These are phyloP conservation scores for Microthyrium microscopicum DNA, from an alignment of 2,329 filamentous ascomycete species.

Conservation along the genomic window DNA sequence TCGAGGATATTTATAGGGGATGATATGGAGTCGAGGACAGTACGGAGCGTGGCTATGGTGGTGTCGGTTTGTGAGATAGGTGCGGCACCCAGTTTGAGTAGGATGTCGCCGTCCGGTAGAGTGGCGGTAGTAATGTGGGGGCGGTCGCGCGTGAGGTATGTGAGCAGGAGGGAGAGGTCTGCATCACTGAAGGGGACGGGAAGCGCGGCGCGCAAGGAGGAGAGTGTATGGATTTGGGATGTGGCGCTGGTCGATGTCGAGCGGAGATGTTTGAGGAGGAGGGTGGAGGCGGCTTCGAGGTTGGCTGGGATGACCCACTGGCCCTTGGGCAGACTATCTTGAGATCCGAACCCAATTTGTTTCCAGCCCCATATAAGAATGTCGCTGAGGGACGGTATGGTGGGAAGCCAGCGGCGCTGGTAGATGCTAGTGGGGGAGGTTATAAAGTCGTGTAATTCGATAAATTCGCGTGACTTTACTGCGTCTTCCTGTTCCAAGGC, in stretches of 20 bases:
- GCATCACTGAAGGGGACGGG: constrained; percentile 21
- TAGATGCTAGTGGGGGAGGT: constrained; percentile 53
- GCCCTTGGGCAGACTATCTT: not conserved
- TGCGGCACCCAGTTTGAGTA: constrained; percentile 16
- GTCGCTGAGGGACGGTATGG: constrained; percentile 50
- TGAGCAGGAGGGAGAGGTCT: constrained; percentile 60
- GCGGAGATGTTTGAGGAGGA: constrained; percentile 20
- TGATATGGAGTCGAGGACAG: constrained; percentile 51
- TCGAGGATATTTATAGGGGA: constrained; percentile 50
- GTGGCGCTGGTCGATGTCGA: constrained; percentile 18
- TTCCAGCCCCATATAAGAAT: constrained; percentile 60
- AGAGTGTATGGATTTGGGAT: constrained; percentile 20
- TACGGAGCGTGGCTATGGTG: constrained; percentile 64
- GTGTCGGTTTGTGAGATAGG: constrained; percentile 61
- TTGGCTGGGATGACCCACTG: not conserved
- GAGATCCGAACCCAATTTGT: constrained; percentile 41
- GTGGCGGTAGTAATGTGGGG: constrained; percentile 45
- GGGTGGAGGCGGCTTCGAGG: constrained; percentile 22
- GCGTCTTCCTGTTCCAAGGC: constrained; percentile 41
- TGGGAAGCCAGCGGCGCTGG: constrained; percentile 44
- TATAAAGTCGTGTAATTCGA: constrained; percentile 55
- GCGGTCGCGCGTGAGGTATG: constrained; percentile 35
- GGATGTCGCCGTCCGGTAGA: constrained; percentile 22
- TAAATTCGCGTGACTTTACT: constrained; percentile 48
- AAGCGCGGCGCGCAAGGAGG: constrained; percentile 14